Evolutionary conservation across 1,139 yeast genomes (phyloP).

Genomic region (Candida labiduridarum): DNA sequence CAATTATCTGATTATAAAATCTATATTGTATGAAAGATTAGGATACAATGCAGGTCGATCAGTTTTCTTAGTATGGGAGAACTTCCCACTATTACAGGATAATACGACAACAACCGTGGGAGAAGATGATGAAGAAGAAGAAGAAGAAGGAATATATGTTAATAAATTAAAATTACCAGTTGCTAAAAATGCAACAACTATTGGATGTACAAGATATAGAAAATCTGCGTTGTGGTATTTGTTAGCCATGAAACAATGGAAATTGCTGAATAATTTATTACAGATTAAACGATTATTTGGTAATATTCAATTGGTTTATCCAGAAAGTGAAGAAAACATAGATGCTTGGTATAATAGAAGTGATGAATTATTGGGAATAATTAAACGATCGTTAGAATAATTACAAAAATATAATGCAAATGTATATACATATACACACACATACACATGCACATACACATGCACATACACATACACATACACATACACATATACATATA

Average conservation of each 20-base stretch:
- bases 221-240: constrained; percentile 82
- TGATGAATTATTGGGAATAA: constrained; percentile 33
- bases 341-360: constrained; percentile 41
- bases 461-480: background rate
- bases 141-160: constrained; percentile 34
- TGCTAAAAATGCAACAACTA: constrained; percentile 36
- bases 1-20: constrained; percentile 29
- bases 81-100: constrained; percentile 18
- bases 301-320: constrained; percentile 29
- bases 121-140: constrained; percentile 21
- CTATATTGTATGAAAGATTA: constrained; percentile 42
- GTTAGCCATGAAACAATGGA: constrained; percentile 77
- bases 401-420: background rate
- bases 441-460: background rate
- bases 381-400: constrained; percentile 23
- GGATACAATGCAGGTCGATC: constrained; percentile 42
- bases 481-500: constrained; percentile 1
- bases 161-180: constrained; percentile 43
- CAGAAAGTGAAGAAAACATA: constrained; percentile 17
- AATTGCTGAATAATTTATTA: constrained; percentile 26
- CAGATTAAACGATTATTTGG: constrained; percentile 28
- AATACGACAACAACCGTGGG: constrained; percentile 8
- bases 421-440: background rate
- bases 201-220: constrained; percentile 63
- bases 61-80: constrained; percentile 22